Evolutionary conservation across 1,284 basidiomycete genomes (phyloP).

Genomic region (Cutaneotrichosporon cutaneum): DNA sequence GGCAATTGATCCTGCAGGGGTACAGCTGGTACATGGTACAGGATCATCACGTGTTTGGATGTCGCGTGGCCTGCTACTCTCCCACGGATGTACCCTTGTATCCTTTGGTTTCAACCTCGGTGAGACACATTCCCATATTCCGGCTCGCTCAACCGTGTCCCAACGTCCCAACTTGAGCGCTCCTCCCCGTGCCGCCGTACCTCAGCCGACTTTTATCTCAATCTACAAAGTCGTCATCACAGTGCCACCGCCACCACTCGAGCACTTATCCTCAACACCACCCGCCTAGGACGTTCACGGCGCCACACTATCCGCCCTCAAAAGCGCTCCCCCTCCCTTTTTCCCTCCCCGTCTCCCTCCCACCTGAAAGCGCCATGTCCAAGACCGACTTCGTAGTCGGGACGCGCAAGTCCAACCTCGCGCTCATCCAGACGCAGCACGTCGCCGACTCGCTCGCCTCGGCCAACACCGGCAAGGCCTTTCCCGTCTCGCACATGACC

Average conservation of each 20-base stretch:
- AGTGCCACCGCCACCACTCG: background rate
- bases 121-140: background rate
- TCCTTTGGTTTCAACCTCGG: too few species aligned
- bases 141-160: background rate
- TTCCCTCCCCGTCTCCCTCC: background rate
- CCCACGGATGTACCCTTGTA: too few species aligned
- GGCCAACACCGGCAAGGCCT: conserved; percentile 55
- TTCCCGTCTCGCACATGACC: conserved; percentile 78
- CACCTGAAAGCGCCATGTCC: conserved; percentile 5
- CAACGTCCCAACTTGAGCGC: background rate
- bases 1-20: too few species aligned
- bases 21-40: too few species aligned
- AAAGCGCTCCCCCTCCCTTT: background rate
- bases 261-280: background rate
- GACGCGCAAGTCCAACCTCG: conserved; percentile 80
- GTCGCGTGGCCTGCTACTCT: too few species aligned
- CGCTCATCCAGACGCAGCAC: conserved; percentile 78
- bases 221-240: background rate
- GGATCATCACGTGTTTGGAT: too few species aligned
- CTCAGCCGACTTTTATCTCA: background rate
- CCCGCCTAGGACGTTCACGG: background rate
- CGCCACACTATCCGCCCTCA: background rate
- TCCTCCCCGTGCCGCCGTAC: background rate
- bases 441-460: conserved; percentile 63
- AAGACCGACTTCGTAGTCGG: conserved; percentile 58